Percentiles rank a stretch among this genome's conserved stretches.
These are phyloP conservation scores for Xenoacremonium recifei DNA, from an alignment of 2,329 filamentous ascomycete species.

Conservation along the genomic window DNA sequence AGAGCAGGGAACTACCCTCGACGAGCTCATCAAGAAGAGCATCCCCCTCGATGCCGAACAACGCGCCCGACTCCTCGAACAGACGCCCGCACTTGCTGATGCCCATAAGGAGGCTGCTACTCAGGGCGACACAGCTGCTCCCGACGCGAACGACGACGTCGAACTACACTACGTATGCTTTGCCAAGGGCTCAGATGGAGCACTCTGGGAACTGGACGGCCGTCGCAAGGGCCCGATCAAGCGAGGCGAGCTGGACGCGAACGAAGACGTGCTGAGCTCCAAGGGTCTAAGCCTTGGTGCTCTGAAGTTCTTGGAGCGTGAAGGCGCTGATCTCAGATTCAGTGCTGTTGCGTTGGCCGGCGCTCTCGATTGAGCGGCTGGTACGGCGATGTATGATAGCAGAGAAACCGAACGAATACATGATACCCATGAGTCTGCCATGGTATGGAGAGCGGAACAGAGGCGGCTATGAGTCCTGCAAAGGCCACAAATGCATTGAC, in stretches of 20 bases:
- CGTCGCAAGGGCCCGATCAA: slow-evolving; percentile 56
- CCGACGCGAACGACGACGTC: slow-evolving; percentile 74
- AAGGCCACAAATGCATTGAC: no score
- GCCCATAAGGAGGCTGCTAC: slow-evolving; percentile 78
- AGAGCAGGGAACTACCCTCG: slow-evolving; percentile 56
- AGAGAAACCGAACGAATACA: no score
- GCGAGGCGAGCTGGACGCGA: slow-evolving; percentile 52
- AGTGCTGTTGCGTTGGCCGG: slow-evolving; percentile 57
- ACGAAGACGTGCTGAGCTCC: slow-evolving; percentile 73
- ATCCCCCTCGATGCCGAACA: slow-evolving; percentile 64
- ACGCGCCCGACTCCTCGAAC: slow-evolving; percentile 74
- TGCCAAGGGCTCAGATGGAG: slow-evolving; percentile 69
- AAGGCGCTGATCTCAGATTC: slow-evolving; percentile 56
- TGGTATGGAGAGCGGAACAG: no score
- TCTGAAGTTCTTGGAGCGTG: slow-evolving; percentile 55
- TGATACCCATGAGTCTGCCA: no score
- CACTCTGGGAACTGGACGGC: slow-evolving; percentile 60
- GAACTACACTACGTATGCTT: slow-evolving; percentile 97
- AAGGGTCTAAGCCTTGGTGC: slow-evolving; percentile 71
- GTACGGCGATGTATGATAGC: not conserved
- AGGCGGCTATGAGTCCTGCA: no score
- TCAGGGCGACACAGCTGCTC: slow-evolving; percentile 75
- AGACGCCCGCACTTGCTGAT: slow-evolving; percentile 69
- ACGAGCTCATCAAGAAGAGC: slow-evolving; percentile 66
- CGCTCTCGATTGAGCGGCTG: slow-evolving; percentile 41